Evolutionary conservation across 129 eudicot genomes (phyloP).

Genomic region (Cynara cardunculus): DNA sequence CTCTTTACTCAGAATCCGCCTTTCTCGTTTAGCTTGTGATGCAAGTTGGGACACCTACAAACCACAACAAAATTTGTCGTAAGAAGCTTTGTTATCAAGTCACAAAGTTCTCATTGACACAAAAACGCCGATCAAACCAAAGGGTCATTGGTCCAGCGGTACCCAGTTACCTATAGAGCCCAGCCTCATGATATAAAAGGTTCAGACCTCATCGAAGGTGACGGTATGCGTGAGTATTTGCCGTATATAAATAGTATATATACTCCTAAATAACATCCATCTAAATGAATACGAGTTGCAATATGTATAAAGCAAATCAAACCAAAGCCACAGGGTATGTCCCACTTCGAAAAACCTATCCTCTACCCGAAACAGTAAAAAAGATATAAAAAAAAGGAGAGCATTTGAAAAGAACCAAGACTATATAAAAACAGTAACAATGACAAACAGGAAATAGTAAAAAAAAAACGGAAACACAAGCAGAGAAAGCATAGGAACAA

Average conservation of each 20-base stretch:
- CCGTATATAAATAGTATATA: background rate
- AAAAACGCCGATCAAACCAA: background rate
- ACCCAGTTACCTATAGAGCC: background rate
- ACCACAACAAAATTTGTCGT: background rate
- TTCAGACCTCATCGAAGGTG: background rate
- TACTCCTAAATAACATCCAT: background rate
- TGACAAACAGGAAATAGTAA: too few relatives aligned
- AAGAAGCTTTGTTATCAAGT: conserved; percentile 15
- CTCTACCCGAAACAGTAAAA: too few relatives aligned
- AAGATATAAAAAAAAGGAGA: too few relatives aligned
- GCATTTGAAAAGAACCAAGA: too few relatives aligned
- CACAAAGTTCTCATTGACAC: background rate
- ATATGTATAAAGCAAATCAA: too few relatives aligned
- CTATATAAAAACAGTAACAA: too few relatives aligned
- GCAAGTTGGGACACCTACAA: conserved; percentile 60
- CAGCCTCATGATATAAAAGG: background rate
- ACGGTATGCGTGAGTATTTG: background rate
- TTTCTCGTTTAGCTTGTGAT: conserved; percentile 69
- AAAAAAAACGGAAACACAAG: too few relatives aligned
- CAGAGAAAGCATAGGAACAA: too few relatives aligned
- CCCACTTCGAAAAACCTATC: too few relatives aligned
- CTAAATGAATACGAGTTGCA: background rate
- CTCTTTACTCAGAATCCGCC: conserved; percentile 60
- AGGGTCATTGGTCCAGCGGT: background rate
- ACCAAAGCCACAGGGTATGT: too few relatives aligned